phyloP scores from a whole-genome alignment of 768 basidiomycete species.

The Kwoniella bestiolae region DNA sequence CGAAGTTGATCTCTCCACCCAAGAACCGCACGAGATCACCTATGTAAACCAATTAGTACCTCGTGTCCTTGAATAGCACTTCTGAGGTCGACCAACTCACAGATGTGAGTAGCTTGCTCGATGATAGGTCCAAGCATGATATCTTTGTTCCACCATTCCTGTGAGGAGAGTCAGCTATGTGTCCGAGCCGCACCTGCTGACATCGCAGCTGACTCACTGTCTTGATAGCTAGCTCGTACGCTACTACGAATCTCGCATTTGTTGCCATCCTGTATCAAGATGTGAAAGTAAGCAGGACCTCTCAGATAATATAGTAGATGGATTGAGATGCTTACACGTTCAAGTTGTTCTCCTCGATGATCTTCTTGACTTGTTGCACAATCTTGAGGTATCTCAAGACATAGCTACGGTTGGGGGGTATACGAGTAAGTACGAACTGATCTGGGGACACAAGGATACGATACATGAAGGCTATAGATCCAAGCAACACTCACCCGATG shows the following conservation, averaged over 20 bases:
- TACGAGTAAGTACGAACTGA: background rate
- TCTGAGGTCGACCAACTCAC: too few relatives aligned
- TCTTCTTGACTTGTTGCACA: slow-evolving; percentile 92
- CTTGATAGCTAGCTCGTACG: slow-evolving; percentile 47
- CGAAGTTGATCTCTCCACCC: slow-evolving; percentile 87
- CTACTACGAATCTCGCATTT: slow-evolving; percentile 38
- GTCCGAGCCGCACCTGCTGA: too few relatives aligned
- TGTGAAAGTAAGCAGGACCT: background rate
- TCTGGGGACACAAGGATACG: background rate
- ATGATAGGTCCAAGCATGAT: slow-evolving; percentile 54
- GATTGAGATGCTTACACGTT: slow-evolving; percentile 62
- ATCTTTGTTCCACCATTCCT: slow-evolving; percentile 55
- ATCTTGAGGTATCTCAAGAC: slow-evolving; percentile 91
- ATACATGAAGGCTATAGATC: too few relatives aligned
- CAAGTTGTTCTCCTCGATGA: slow-evolving; percentile 88
- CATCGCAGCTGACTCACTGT: too few relatives aligned
- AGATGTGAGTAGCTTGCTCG: slow-evolving; percentile 79
- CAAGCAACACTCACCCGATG: slow-evolving; percentile 65
- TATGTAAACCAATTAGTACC: slow-evolving; percentile 3
- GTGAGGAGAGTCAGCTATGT: too few relatives aligned
- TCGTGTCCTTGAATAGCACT: too few relatives aligned
- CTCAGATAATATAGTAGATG: background rate
- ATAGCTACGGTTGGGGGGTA: too few relatives aligned
- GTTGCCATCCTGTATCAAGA: slow-evolving; percentile 40
- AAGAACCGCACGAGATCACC: slow-evolving; percentile 86